Conservation (phyloP, 179 eudicot genomes). For the Silene coronaria region DNA sequence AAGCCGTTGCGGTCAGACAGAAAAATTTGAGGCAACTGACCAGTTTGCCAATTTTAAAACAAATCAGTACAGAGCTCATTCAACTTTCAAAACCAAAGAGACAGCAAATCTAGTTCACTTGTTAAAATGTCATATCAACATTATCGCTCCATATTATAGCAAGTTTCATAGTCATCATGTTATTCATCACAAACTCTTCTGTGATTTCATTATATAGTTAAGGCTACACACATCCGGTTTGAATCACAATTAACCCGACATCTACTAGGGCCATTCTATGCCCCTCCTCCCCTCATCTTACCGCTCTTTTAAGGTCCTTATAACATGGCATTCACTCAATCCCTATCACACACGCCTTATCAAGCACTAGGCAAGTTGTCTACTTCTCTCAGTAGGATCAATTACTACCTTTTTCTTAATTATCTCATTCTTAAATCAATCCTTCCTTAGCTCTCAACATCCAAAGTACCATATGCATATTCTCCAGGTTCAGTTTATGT, state of each 20-base stretch:
- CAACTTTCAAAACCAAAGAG: not conserved
- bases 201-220: not conserved
- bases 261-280: constrained; percentile 3
- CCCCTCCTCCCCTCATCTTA: constrained; percentile 3
- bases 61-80: not conserved
- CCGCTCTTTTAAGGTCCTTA: not conserved
- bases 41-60: not conserved
- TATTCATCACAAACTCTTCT: not conserved
- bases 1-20: not conserved
- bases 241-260: not conserved
- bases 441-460: not conserved
- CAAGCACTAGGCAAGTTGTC: not conserved
- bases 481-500: no score
- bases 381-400: not conserved
- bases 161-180: not conserved
- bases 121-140: not conserved
- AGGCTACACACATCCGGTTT: not conserved
- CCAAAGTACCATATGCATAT: no score
- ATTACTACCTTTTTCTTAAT: not conserved
- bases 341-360: not conserved
- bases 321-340: not conserved
- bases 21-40: not conserved
- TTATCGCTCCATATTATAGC: not conserved
- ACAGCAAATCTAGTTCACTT: not conserved
- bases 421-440: not conserved